Conservation (phyloP, 1,139 yeast species). For the Chernovozyma aurita region DNA sequence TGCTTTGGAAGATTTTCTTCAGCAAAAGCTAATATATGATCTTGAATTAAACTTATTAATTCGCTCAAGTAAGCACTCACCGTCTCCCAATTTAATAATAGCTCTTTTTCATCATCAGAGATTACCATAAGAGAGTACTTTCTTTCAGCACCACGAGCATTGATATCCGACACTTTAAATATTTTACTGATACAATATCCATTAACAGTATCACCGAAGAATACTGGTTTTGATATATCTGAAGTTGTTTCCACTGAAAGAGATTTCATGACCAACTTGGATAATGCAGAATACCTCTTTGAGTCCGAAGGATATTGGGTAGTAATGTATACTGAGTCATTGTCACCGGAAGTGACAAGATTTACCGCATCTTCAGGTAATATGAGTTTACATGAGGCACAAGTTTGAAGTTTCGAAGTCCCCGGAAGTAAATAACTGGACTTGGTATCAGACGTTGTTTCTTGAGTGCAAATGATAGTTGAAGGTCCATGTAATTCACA, state of each 20-base stretch:
- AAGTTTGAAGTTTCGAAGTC: conserved; percentile 40
- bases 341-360: conserved; percentile 14
- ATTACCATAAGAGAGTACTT: conserved; percentile 64
- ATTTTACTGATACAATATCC: conserved; percentile 67
- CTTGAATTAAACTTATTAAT: conserved; percentile 47
- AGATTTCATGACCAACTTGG: conserved; percentile 59
- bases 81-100: conserved; percentile 57
- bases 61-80: conserved; percentile 48
- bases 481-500: conserved; percentile 88
- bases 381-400: conserved; percentile 53
- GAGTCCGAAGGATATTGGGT: conserved; percentile 66
- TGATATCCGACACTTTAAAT: conserved; percentile 63
- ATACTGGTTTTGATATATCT: conserved; percentile 62
- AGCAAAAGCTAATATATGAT: conserved; percentile 29
- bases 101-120: conserved; percentile 50
- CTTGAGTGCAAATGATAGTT: conserved; percentile 69
- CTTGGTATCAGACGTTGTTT: conserved; percentile 9
- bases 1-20: conserved; percentile 7
- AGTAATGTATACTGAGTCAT: conserved; percentile 28
- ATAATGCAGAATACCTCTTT: conserved; percentile 46
- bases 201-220: conserved; percentile 63
- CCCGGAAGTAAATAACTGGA: conserved; percentile 17
- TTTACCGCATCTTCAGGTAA: conserved; percentile 40
- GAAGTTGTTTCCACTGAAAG: conserved; percentile 71
- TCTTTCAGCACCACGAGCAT: conserved; percentile 78